Conservation (phyloP, 1,284 basidiomycete genomes). For the Cryptococcus sp. region DNA sequence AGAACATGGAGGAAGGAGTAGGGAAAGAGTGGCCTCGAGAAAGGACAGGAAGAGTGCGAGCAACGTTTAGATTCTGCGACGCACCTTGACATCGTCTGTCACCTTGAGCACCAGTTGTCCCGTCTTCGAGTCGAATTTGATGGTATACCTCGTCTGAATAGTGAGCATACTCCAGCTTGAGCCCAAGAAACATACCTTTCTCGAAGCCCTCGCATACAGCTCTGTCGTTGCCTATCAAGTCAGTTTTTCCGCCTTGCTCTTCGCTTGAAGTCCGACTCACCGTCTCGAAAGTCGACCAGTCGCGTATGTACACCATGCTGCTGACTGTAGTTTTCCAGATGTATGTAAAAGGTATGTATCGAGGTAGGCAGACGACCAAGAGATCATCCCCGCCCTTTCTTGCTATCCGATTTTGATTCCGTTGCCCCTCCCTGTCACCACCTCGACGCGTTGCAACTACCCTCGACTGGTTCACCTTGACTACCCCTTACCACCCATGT, state of each 20-base stretch:
- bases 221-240: conserved; percentile 62
- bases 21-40: too few species aligned
- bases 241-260: conserved; percentile 1
- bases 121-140: conserved; percentile 77
- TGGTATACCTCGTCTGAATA: conserved; percentile 69
- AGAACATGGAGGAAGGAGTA: too few species aligned
- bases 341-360: too few species aligned
- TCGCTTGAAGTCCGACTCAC: conserved; percentile 20
- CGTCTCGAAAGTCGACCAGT: conserved; percentile 47
- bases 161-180: not conserved
- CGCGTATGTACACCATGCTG: conserved; percentile 46
- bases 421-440: too few species aligned
- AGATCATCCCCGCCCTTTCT: too few species aligned
- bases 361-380: too few species aligned
- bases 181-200: conserved; percentile 53
- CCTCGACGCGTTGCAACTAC: too few species aligned
- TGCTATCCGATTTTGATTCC: too few species aligned
- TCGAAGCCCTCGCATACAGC: conserved; percentile 69
- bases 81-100: conserved; percentile 76
- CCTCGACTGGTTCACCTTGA: too few species aligned
- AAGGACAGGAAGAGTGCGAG: not conserved
- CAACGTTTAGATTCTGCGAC: too few species aligned
- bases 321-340: too few species aligned
- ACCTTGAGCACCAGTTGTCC: conserved; percentile 84
- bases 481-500: too few species aligned